Base-by-base conservation (phyloP, 768 basidiomycete genomes). In the Tephrocybe sp. region DNA sequence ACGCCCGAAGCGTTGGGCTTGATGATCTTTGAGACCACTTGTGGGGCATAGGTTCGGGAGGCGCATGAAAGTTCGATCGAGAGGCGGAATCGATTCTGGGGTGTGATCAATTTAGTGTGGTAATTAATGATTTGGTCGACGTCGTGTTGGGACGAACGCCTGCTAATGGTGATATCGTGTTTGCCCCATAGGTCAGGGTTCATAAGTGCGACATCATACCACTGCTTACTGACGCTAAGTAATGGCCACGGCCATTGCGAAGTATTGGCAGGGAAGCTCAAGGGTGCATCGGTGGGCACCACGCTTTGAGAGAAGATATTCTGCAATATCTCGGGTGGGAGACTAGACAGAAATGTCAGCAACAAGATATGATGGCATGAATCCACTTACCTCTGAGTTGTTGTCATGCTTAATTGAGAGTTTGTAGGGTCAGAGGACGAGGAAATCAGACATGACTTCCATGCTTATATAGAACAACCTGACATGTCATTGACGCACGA, bases 191-290 rank as follows among this genome's bases (percentile, higher is more conserved):
- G 34, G 27, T 50, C 49, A 15, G 49, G 49, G 19, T 50, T 16
- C 11, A 32, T 27, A n/a, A 9, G 19, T 5, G 49, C 49, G 35
- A 50, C 27, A 11, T 40, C 49, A 16, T 44, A 19, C 34, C 40
- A 50, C 31, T 50, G 41, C 27, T 50, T 50, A 25, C 30, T 50
- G 42, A 50, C 49, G 7, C 41, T 42, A 5, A 50, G 35, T 5
- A 50, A 18, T 9, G 49, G 49, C 41, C 40, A 50, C 26, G 49
- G 49, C 49, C 49, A 50, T 11, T 50, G 41, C 11, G 31, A 35
- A 22, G 26, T 22, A 18, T 44, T 40, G 4, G 41, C 24, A 30
- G 40, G 49, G 9, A 44, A 50, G 25, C 16, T 37, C 12, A 44
- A n/a, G n/a, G n/a, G 18, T 1, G 31, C 21, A 21, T 43, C 42